phyloP scores from a whole-genome alignment of 768 basidiomycete genomes.

The Gloeopeniophorella convolvens region DNA sequence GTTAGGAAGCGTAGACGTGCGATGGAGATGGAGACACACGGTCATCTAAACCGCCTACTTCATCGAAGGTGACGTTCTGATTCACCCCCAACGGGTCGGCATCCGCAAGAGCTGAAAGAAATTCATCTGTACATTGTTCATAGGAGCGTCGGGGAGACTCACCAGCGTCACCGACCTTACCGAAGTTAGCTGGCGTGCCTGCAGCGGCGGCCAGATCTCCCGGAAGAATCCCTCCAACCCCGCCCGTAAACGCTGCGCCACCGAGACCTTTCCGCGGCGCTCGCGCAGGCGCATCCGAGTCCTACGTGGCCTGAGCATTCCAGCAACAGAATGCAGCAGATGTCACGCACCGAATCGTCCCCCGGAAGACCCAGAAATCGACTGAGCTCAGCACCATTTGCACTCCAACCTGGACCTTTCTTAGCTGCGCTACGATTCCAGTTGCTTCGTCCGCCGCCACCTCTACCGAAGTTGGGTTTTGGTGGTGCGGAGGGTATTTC shows the following conservation, averaged over 20 bases:
- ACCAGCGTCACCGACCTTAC: conserved; percentile 78
- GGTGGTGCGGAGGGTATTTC: conserved; percentile 50
- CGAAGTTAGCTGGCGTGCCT: conserved; percentile 80
- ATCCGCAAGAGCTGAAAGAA: conserved; percentile 70
- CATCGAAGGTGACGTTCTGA: conserved; percentile 89
- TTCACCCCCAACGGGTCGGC: conserved; percentile 94
- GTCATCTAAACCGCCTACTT: conserved; percentile 92
- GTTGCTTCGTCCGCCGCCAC: conserved; percentile 31
- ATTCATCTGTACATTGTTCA: conserved; percentile 15
- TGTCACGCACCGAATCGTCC: conserved; percentile 54
- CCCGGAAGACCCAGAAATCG: conserved; percentile 69
- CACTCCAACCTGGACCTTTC: conserved; percentile 70
- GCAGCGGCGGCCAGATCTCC: conserved; percentile 59
- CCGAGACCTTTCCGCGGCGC: conserved; percentile 66
- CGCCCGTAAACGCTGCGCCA: conserved; percentile 35
- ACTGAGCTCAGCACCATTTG: conserved; percentile 67
- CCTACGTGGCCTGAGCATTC: conserved; percentile 33
- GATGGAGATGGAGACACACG: conserved; percentile 42
- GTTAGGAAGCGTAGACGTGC: background rate
- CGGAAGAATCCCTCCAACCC: conserved; percentile 53
- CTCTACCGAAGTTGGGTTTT: conserved; percentile 25
- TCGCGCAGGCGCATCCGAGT: conserved; percentile 63
- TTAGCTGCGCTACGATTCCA: conserved; percentile 31
- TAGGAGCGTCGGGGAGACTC: conserved; percentile 22
- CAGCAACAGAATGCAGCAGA: background rate